Conservation (phyloP, 495 filamentous ascomycete species). For the Aspergillus campestris region DNA sequence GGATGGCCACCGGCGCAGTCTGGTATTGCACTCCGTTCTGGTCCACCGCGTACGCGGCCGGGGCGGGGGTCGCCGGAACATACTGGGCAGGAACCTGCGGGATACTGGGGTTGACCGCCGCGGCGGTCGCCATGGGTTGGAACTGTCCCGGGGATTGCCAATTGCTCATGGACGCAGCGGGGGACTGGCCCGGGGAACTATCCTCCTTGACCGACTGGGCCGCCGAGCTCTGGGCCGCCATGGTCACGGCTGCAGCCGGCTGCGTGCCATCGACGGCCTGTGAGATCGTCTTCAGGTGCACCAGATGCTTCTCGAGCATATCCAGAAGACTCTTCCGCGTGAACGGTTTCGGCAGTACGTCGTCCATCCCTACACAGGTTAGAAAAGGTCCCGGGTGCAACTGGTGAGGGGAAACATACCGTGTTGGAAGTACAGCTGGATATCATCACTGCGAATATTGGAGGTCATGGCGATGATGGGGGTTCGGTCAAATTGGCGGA, state of each 20-base stretch:
- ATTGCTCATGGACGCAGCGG: slow-evolving; percentile 54
- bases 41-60: slow-evolving; percentile 40
- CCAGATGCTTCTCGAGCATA: slow-evolving; percentile 83
- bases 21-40: slow-evolving; percentile 45
- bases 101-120: slow-evolving; percentile 27
- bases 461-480: slow-evolving; percentile 99
- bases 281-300: slow-evolving; percentile 58
- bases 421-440: slow-evolving; percentile 93
- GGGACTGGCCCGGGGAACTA: slow-evolving; percentile 69
- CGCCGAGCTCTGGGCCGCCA: slow-evolving; percentile 43
- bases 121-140: slow-evolving; percentile 50
- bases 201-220: slow-evolving; percentile 69
- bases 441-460: slow-evolving; percentile 94
- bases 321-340: slow-evolving; percentile 89
- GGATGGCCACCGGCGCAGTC: slow-evolving; percentile 40
- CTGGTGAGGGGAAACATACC: slow-evolving; percentile 48
- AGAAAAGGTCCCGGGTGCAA: neutral
- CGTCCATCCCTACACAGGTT: slow-evolving; percentile 78
- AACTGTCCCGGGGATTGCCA: slow-evolving; percentile 72
- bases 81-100: slow-evolving; percentile 45
- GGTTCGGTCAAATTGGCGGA: slow-evolving; percentile 79
- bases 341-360: slow-evolving; percentile 94
- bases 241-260: slow-evolving; percentile 40
- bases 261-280: slow-evolving; percentile 49
- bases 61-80: slow-evolving; percentile 36